Conservation (phyloP, 768 basidiomycete genomes). For the Gyrodon lividus region DNA sequence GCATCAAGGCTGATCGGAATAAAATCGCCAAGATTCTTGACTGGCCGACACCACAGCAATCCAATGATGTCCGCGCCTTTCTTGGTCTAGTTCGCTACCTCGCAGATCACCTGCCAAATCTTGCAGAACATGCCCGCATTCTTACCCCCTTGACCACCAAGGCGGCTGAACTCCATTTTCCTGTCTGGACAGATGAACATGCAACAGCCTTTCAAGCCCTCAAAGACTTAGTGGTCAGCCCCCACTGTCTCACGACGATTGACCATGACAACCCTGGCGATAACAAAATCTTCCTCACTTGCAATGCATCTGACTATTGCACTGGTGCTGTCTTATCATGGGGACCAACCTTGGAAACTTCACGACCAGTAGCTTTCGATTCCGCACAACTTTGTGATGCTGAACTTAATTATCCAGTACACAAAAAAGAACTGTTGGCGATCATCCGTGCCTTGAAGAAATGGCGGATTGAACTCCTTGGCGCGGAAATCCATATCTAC, state of each 20-base stretch:
- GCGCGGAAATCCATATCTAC: constrained; percentile 8
- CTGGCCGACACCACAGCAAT: no score
- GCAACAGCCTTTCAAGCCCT: constrained; percentile 19
- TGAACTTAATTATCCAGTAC: no score
- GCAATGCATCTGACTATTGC: constrained; percentile 3
- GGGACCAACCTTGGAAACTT: constrained; percentile 4
- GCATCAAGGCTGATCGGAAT: constrained; percentile 23
- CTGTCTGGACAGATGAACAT: constrained; percentile 23
- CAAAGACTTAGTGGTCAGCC: constrained; percentile 20
- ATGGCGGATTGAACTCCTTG: constrained; percentile 23
- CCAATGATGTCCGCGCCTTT: no score
- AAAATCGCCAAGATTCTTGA: no score
- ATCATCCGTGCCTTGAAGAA: constrained; percentile 28
- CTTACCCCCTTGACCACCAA: constrained; percentile 16
- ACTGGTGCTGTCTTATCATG: constrained; percentile 4
- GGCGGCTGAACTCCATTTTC: constrained; percentile 25
- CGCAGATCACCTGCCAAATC: constrained; percentile 5
- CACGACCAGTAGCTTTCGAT: constrained; percentile 25
- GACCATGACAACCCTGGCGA: constrained; percentile 32
- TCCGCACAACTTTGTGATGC: constrained; percentile 19
- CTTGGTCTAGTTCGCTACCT: constrained; percentile 10
- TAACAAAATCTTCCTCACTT: no score
- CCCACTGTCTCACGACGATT: constrained; percentile 30
- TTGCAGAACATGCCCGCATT: constrained; percentile 10
- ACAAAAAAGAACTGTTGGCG: constrained; percentile 34